Evolutionary conservation across 202 grass and related monocot species (phyloP), one percentile per base, ranked within the genome.

Genomic region (Cymbopogon flexuosus): DNA sequence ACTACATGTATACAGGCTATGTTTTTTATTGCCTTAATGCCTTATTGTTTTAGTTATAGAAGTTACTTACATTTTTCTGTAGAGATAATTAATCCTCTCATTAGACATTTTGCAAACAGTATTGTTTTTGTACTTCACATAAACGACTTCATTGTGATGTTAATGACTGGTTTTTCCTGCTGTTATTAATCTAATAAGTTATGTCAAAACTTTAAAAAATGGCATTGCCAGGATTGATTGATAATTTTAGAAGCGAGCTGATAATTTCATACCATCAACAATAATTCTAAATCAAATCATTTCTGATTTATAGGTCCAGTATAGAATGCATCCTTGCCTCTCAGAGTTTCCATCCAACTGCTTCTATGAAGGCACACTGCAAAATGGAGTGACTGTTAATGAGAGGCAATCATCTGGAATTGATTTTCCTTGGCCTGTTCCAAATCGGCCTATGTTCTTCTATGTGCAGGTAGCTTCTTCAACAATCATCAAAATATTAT

Each of bases 371-470:
- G 96, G 96, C 34, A 99, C 96, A 27, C 84, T 99, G 62, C 96
- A 99, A 79, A 99, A 99, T 90, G 96, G 96, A 79, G 96, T 99
- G 66, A 99, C 96, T 72, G 84, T 96, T 67, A 99, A 99, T 46
- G 96, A 99, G 85, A 96, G 96, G 65, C 90, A 96, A 73, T 77
- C 88, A 27, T 65, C 92, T 73, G 93, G 96, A 75, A 96, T 99
- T 85, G 96, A 99, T 88, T 99, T 99, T 78, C 93, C 96, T 85
- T 99, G 93, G 96, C 93, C 96, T 36, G 93, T 99, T 79, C 93
- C 93, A 37, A 99, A 96, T 78, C 92, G 90, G 35, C 96, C 96
- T 57, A 99, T 99, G 96, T 99, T 99, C 89, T 99, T 99, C 80
- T 99, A 99, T 88, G 96, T 99, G 39, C 96, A 99, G 90, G 96